phyloP scores from a whole-genome alignment of 169 alveolate genomes.

The Sarcocystis neurona region DNA sequence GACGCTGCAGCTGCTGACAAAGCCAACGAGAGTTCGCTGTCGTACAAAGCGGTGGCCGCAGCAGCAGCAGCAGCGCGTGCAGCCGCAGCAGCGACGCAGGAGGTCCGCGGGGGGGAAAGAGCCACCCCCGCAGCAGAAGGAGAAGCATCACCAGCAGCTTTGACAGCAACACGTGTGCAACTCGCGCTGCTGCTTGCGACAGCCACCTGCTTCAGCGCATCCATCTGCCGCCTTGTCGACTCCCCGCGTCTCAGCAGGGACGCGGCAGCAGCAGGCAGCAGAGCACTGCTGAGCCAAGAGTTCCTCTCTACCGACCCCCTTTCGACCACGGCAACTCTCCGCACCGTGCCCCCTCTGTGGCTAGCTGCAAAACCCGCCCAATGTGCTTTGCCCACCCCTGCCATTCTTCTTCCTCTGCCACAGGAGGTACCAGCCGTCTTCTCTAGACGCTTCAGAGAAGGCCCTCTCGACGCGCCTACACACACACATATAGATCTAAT shows the following conservation, averaged over 20 bases:
- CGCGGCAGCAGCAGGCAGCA: background rate
- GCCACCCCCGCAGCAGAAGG: background rate
- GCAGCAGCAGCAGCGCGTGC: background rate
- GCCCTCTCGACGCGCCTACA: too few species aligned
- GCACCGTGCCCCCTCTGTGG: background rate
- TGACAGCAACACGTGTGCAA: background rate
- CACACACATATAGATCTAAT: too few species aligned
- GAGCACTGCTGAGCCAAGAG: background rate
- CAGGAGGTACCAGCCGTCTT: too few species aligned
- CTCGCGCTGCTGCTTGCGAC: background rate
- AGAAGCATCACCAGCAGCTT: background rate
- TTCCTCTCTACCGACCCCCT: slow-evolving; percentile 25
- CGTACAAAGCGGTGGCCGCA: background rate
- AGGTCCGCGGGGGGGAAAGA: background rate
- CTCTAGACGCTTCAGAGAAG: too few species aligned
- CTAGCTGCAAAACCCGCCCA: background rate
- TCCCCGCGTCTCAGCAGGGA: background rate
- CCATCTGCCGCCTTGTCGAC: background rate
- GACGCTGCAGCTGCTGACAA: too few species aligned
- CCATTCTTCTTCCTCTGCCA: too few species aligned
- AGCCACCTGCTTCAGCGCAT: background rate
- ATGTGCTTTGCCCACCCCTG: background rate
- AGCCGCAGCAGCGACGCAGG: background rate
- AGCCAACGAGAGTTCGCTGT: too few species aligned
- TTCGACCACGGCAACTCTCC: background rate